Percentiles rank a stretch among this genome's conserved stretches.
Conservation (phyloP, 1,139 yeast genomes). For the Candida glucosophila region DNA sequence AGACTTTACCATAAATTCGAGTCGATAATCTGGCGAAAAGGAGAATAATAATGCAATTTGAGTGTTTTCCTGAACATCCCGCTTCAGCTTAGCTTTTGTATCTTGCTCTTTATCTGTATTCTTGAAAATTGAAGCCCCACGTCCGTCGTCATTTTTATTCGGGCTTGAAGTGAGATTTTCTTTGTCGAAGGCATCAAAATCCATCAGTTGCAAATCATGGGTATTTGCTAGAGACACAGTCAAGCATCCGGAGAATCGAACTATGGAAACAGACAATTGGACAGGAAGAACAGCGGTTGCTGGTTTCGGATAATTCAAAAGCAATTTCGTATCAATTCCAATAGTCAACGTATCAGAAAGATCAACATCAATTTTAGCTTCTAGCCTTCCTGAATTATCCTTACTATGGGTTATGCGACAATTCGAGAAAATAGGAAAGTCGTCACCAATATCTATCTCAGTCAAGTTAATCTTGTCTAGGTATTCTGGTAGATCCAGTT, state of each 20-base stretch:
- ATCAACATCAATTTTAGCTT: conserved; percentile 92
- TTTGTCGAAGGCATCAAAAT: conserved; percentile 4
- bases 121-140: not conserved
- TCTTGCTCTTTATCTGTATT: not conserved
- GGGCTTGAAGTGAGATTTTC: conserved; percentile 1
- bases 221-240: conserved; percentile 67
- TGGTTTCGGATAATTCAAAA: conserved; percentile 80
- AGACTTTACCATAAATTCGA: conserved; percentile 81
- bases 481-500: conserved; percentile 63
- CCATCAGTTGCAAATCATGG: conserved; percentile 27
- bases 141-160: not conserved
- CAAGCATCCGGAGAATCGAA: conserved; percentile 86
- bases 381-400: conserved; percentile 48
- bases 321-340: conserved; percentile 76
- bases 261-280: conserved; percentile 75
- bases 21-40: conserved; percentile 80
- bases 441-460: conserved; percentile 90
- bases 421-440: conserved; percentile 89
- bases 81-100: not conserved
- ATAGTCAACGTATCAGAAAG: conserved; percentile 81
- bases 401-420: conserved; percentile 65
- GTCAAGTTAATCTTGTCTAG: conserved; percentile 71
- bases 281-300: conserved; percentile 82
- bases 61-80: conserved; percentile 10
- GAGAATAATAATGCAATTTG: conserved; percentile 79